These are phyloP conservation scores for Pythium aquatile DNA, from an alignment of 352 stramenopile species.

Conservation along the genomic window DNA sequence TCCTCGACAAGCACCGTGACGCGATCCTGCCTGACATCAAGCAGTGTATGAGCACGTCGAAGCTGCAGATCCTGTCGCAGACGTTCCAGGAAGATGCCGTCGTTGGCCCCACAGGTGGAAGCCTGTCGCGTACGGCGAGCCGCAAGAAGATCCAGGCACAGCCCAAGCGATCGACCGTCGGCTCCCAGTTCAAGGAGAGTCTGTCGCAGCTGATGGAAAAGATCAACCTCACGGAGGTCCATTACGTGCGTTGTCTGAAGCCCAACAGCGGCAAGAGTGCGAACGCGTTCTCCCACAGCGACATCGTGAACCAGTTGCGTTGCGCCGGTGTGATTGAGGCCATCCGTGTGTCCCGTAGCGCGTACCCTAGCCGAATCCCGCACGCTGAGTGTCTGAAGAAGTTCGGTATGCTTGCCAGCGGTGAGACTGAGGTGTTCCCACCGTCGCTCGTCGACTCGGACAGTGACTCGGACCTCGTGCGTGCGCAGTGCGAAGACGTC, in stretches of 20 bases:
- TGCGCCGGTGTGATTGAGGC: constrained; percentile 99
- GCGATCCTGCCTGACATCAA: constrained; percentile 93
- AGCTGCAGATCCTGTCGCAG: constrained; percentile 49
- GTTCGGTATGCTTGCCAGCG: constrained; percentile 70
- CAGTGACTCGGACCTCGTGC: constrained; percentile 49
- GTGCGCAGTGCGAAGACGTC: constrained; percentile 61
- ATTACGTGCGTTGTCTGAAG: constrained; percentile 99
- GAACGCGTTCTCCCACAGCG: constrained; percentile 81
- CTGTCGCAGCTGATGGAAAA: constrained; percentile 92
- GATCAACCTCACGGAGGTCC: constrained; percentile 93
- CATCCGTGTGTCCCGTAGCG: constrained; percentile 96
- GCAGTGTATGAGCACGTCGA: constrained; percentile 69
- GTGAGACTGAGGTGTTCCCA: constrained; percentile 23
- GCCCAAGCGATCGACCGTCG: constrained; percentile 51
- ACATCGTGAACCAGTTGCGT: constrained; percentile 89
- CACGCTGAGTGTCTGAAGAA: constrained; percentile 82
- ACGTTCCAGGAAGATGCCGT: constrained; percentile 37
- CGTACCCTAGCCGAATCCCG: constrained; percentile 95
- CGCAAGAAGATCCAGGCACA: constrained; percentile 44
- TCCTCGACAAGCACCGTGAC: constrained; percentile 96
- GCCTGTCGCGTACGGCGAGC: constrained; percentile 14
- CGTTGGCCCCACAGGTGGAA: constrained; percentile 3
- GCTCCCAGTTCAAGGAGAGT: constrained; percentile 88
- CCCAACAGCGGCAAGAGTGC: constrained; percentile 95
- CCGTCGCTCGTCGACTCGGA: constrained; percentile 37